Conservation (phyloP, 805 yeast genomes). For the Priceomyces medius region DNA sequence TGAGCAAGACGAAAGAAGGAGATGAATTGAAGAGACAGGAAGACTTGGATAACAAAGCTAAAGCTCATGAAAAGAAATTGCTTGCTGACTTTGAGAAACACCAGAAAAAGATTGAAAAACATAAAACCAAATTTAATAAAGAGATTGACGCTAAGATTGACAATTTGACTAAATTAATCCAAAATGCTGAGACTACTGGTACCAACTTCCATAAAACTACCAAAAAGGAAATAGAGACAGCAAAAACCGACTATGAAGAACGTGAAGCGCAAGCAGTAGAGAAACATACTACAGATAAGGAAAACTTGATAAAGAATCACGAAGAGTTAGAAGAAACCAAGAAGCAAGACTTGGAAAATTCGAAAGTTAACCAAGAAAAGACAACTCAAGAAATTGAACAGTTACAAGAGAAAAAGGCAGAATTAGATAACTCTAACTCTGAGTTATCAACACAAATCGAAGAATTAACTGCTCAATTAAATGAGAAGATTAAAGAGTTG, state of each 20-base stretch:
- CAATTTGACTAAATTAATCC: constrained; percentile 19
- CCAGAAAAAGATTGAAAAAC: constrained; percentile 36
- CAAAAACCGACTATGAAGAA: constrained; percentile 42
- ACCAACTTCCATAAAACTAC: constrained; percentile 42
- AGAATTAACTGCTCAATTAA: constrained; percentile 42
- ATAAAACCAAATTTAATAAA: constrained; percentile 36
- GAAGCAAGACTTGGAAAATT: constrained; percentile 41
- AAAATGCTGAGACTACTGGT: constrained; percentile 31
- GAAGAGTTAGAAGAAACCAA: constrained; percentile 46
- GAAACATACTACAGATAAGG: constrained; percentile 46
- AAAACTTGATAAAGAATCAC: constrained; percentile 40
- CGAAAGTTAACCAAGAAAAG: constrained; percentile 40
- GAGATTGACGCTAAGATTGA: constrained; percentile 38
- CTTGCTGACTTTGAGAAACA: constrained; percentile 36
- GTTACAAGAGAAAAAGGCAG: constrained; percentile 42
- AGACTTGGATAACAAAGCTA: constrained; percentile 35
- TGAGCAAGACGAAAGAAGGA: constrained; percentile 40
- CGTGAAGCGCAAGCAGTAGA: constrained; percentile 48
- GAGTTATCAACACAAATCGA: constrained; percentile 40
- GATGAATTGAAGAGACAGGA: constrained; percentile 44
- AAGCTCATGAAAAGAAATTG: constrained; percentile 35
- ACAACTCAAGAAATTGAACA: constrained; percentile 46
- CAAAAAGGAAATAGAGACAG: constrained; percentile 43
- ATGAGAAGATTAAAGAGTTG: constrained; percentile 35
- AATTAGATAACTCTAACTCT: constrained; percentile 37